A percentile compares a stretch with the other conserved stretches of the same genome.
These are phyloP conservation scores for Gilbertella persicaria DNA, from an alignment of 371 early-diverging fungal species.

Conservation along the genomic window DNA sequence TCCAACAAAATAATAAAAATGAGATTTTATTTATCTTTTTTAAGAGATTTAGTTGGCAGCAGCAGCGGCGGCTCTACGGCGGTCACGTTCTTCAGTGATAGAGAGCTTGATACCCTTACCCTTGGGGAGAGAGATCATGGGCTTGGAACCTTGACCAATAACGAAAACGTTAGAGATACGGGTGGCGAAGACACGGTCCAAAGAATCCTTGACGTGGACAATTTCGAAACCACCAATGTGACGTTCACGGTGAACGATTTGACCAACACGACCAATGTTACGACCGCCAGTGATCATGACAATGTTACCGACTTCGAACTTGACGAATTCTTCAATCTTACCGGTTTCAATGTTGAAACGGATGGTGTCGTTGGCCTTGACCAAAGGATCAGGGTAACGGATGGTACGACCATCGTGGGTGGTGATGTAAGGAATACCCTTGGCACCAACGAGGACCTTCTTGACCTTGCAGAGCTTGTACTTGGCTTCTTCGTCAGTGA, in stretches of 20 bases:
- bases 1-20: background rate
- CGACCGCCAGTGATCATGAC: slow-evolving; percentile 98
- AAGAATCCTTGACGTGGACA: slow-evolving; percentile 91
- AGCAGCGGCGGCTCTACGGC: slow-evolving; percentile 66
- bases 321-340: slow-evolving; percentile 94
- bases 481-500: slow-evolving; percentile 98
- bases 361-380: slow-evolving; percentile 99
- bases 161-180: slow-evolving; percentile 92
- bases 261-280: slow-evolving; percentile 99
- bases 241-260: slow-evolving; percentile 96
- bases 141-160: slow-evolving; percentile 79
- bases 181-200: slow-evolving; percentile 89
- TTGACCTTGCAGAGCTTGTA: slow-evolving; percentile 99
- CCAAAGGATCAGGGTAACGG: slow-evolving; percentile 99
- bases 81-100: slow-evolving; percentile 93
- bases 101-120: slow-evolving; percentile 39
- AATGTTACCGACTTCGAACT: slow-evolving; percentile 96
- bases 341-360: slow-evolving; percentile 94
- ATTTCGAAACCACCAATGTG: slow-evolving; percentile 98
- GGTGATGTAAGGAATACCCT: slow-evolving; percentile 95
- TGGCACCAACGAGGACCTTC: slow-evolving; percentile 91
- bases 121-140: slow-evolving; percentile 82
- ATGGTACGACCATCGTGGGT: slow-evolving; percentile 99
- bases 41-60: slow-evolving; percentile 43
- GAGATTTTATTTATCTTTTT: no score